A percentile compares a stretch with the other conserved stretches of the same genome.
Conservation (phyloP, 192 early-diverging fungal genomes). For the Coemansia reversa region DNA sequence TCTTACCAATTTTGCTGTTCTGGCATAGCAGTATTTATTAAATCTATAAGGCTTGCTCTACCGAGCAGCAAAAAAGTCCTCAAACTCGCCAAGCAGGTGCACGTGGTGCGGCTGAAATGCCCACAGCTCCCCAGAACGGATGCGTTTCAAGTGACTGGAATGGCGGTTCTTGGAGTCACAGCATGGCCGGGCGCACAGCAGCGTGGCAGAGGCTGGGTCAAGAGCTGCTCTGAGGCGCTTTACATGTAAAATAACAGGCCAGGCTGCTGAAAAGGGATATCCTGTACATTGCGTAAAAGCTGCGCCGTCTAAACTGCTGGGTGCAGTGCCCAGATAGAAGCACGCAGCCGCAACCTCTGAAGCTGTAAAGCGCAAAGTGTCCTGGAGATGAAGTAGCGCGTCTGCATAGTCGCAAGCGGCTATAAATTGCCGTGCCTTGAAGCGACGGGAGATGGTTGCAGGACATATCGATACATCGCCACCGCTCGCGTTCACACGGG, state of each 20-base stretch:
- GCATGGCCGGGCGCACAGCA: slow-evolving; percentile 32
- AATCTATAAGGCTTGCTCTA: slow-evolving; percentile 1
- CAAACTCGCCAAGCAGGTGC: slow-evolving; percentile 46
- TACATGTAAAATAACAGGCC: slow-evolving; percentile 29
- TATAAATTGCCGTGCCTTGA: slow-evolving; percentile 26
- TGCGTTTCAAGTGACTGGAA: slow-evolving; percentile 25
- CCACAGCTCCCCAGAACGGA: slow-evolving; percentile 49
- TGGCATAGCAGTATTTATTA: background rate
- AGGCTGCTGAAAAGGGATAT: slow-evolving; percentile 20
- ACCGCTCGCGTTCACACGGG: background rate
- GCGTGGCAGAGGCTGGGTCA: slow-evolving; percentile 7
- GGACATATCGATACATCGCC: slow-evolving; percentile 10
- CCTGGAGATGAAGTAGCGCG: slow-evolving; percentile 41
- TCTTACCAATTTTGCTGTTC: background rate
- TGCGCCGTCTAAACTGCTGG: slow-evolving; percentile 27
- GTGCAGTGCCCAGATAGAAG: slow-evolving; percentile 43
- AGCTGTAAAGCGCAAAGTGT: slow-evolving; percentile 23
- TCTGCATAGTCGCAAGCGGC: slow-evolving; percentile 47
- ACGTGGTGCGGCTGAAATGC: slow-evolving; percentile 49
- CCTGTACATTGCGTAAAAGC: slow-evolving; percentile 42
- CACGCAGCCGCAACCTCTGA: slow-evolving; percentile 51
- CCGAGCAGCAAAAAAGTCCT: slow-evolving; percentile 15
- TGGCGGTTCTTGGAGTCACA: slow-evolving; percentile 32
- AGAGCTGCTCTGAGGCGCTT: slow-evolving; percentile 25
- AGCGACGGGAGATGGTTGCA: slow-evolving; percentile 29